A percentile compares a stretch with the other conserved stretches of the same genome.
Evolutionary conservation across 2,329 filamentous ascomycete genomes (phyloP).

Genomic region (Epichloe sp.): DNA sequence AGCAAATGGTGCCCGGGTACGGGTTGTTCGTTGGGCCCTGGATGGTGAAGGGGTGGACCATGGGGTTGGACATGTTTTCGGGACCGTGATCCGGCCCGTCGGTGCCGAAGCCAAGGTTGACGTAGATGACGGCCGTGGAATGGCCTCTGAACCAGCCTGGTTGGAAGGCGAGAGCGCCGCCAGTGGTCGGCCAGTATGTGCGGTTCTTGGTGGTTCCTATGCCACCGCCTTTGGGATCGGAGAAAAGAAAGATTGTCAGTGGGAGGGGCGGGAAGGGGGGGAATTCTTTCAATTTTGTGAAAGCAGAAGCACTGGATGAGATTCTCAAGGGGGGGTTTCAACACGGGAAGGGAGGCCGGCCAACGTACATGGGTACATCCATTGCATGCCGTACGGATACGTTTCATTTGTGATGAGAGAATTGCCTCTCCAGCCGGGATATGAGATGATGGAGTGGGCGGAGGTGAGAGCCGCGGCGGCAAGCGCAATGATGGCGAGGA

Average conservation of each 20-base stretch:
- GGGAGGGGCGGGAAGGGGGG: background rate
- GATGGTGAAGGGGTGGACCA: conserved; percentile 72
- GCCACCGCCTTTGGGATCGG: conserved; percentile 56
- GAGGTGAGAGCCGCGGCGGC: conserved; percentile 36
- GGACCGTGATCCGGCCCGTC: conserved; percentile 52
- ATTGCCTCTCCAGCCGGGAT: conserved; percentile 78
- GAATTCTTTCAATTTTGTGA: background rate
- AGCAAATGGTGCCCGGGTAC: conserved; percentile 80
- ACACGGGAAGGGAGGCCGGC: too few species aligned
- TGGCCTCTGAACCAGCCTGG: conserved; percentile 96
- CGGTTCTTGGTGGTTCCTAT: conserved; percentile 65
- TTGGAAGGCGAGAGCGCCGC: conserved; percentile 80
- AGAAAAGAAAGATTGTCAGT: background rate
- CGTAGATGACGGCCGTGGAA: conserved; percentile 65
- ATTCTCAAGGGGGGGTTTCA: background rate
- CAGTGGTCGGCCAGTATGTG: conserved; percentile 79
- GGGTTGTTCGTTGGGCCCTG: conserved; percentile 66
- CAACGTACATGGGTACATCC: conserved; percentile 79
- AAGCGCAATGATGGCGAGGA: conserved; percentile 20
- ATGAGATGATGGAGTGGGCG: conserved; percentile 74
- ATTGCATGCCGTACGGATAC: conserved; percentile 86
- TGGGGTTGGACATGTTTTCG: conserved; percentile 73
- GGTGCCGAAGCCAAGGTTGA: conserved; percentile 80
- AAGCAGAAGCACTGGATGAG: background rate
- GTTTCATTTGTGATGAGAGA: conserved; percentile 67